Evolutionary conservation across 116 monocot genomes (phyloP).

Genomic region (Trichopus zeylanicus): DNA sequence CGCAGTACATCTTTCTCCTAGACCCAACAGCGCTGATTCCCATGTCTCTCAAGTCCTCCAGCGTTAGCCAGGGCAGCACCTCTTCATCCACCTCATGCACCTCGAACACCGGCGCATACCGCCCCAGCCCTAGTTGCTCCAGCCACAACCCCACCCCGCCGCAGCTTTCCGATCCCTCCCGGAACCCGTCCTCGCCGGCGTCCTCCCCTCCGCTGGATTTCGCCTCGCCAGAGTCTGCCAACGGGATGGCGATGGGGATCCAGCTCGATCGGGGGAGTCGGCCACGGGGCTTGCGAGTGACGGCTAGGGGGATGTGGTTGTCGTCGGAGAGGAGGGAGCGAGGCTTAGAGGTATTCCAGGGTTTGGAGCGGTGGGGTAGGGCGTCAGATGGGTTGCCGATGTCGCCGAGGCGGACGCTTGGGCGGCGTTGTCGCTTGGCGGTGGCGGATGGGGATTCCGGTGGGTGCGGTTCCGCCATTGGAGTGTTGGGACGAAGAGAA

Average conservation of each 20-base stretch:
- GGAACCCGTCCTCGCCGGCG: neutral
- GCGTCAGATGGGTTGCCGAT: slow-evolving; percentile 37
- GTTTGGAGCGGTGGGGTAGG: slow-evolving; percentile 7
- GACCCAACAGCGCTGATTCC: slow-evolving; percentile 76
- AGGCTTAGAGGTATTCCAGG: slow-evolving; percentile 16
- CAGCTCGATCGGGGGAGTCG: neutral
- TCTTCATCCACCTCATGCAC: slow-evolving; percentile 85
- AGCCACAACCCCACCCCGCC: slow-evolving; percentile 62
- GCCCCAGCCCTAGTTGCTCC: slow-evolving; percentile 50
- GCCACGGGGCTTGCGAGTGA: neutral
- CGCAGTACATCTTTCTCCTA: slow-evolving; percentile 61
- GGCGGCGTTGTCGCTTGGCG: slow-evolving; percentile 82
- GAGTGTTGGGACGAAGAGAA: neutral
- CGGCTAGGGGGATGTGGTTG: neutral
- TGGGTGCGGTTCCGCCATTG: slow-evolving; percentile 15
- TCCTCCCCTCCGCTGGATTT: neutral
- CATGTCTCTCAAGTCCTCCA: slow-evolving; percentile 90
- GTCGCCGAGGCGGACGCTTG: slow-evolving; percentile 83
- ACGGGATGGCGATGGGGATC: neutral
- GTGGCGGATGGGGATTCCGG: neutral
- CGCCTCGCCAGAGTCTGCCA: neutral
- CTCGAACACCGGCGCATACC: slow-evolving; percentile 76
- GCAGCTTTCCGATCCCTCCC: neutral
- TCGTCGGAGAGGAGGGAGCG: neutral
- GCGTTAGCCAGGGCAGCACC: slow-evolving; percentile 65